A percentile compares a stretch with the other conserved stretches of the same genome.
Conservation (phyloP, 129 eudicot species). For the sunflower (Helianthus annuus) region DNA sequence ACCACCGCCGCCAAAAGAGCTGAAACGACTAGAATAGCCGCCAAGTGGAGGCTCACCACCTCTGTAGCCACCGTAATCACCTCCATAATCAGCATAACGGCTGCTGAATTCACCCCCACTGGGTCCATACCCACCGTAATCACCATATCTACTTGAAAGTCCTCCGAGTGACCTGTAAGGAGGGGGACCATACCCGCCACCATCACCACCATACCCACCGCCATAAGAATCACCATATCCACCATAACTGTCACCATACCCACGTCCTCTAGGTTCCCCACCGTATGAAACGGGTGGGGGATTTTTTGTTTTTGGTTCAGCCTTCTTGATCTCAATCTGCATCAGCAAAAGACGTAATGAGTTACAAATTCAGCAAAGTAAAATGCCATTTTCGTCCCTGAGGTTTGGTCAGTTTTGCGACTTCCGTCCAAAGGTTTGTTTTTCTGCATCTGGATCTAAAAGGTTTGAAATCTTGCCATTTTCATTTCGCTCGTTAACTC, state of each 20-base stretch:
- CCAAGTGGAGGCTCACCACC: slow-evolving; percentile 74
- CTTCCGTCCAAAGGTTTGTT: too few relatives aligned
- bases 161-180: slow-evolving; percentile 70
- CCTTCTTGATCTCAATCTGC: slow-evolving; percentile 99
- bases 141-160: slow-evolving; percentile 48
- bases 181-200: slow-evolving; percentile 45
- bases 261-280: slow-evolving; percentile 85
- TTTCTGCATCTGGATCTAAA: too few relatives aligned
- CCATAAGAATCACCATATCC: slow-evolving; percentile 30
- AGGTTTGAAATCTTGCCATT: too few relatives aligned
- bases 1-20: slow-evolving; percentile 54
- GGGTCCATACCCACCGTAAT: slow-evolving; percentile 56
- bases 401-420: too few relatives aligned
- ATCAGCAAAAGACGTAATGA: slow-evolving; percentile 25
- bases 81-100: slow-evolving; percentile 60
- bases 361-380: too few relatives aligned
- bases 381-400: too few relatives aligned
- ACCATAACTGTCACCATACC: slow-evolving; percentile 55
- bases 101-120: slow-evolving; percentile 56
- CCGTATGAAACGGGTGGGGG: slow-evolving; percentile 74
- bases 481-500: too few relatives aligned
- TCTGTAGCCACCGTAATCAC: slow-evolving; percentile 60
- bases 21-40: slow-evolving; percentile 69
- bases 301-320: slow-evolving; percentile 96
- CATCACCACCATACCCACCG: slow-evolving; percentile 52